Evolutionary conservation across 1,284 basidiomycete species (phyloP), one percentile per base, ranked within the genome.

Genomic region (Melampsora americana): DNA sequence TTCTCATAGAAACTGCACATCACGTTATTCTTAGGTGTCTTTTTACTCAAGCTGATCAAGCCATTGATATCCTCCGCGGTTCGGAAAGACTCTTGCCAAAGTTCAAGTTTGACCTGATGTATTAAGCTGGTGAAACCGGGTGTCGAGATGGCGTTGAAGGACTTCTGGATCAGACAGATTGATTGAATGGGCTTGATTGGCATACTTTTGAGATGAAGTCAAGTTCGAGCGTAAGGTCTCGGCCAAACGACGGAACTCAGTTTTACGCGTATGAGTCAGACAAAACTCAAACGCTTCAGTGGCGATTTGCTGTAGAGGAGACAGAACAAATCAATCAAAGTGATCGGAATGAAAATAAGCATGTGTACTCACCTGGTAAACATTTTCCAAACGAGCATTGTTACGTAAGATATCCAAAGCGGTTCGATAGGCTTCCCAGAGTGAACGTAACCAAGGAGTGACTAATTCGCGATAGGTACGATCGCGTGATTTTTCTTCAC

Each of bases 1-100:
- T 98, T 98, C 84, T 98, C 95, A 85, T 98, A 99, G 85, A 98
- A 99, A 83, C 93, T 94, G 78, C 94, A 94, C 95, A 99, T 98
- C 93, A 98, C 97, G 7, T 90, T 87, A 0, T 93, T 92, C 56
- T 92, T 89, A 6, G 93, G 92, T 0, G 90, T 89, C 84, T 95
- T 95, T 84, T 78, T 82, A 78, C 82, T 83, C 88, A 94, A 90
- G 32, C 90, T 92, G 79, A 99, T 88, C 65, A 99, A 87, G 81
- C 94, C 95, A 85, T 99, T 95, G 59, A 99, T 92, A 83, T 99
- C 96, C 84, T 99, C 95, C 78, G 98, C 93, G 62, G 93, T 94
- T 78, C 96, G 91, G 88, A 98, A 99, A 5, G 94, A 95, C 84
- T 99, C 95, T 83, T 98, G 95, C 96, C 95, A 99, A 66, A 99